Percentiles rank a stretch among this genome's conserved stretches.
Evolutionary conservation across 164 flowering plant species (phyloP).

Genomic region (Brasenia schreberi): DNA sequence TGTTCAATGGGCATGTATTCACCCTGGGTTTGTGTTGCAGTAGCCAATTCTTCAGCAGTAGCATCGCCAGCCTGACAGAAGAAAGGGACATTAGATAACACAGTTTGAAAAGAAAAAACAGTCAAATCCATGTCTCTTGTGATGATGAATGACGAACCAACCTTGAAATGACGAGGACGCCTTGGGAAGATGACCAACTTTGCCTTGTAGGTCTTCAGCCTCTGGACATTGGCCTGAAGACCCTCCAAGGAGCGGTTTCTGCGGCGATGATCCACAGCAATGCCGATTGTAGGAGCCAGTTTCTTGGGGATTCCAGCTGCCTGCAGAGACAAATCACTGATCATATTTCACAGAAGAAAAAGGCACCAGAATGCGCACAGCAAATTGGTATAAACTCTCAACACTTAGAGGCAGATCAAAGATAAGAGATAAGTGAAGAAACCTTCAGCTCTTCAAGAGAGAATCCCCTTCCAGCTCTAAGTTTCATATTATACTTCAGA

Average conservation of each 20-base stretch:
- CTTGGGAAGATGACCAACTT: conserved; percentile 82
- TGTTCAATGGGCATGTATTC: conserved; percentile 28
- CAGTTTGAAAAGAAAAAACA: too few relatives aligned
- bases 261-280: conserved; percentile 68
- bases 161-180: conserved; percentile 56
- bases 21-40: conserved; percentile 35
- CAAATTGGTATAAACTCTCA: too few relatives aligned
- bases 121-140: background rate
- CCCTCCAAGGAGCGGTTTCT: conserved; percentile 64
- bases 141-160: conserved; percentile 4
- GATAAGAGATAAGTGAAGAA: background rate
- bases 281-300: conserved; percentile 68
- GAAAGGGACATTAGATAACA: background rate
- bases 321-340: conserved; percentile 11
- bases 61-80: conserved; percentile 30
- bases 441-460: conserved; percentile 55
- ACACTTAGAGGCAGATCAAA: background rate
- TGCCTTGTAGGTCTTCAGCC: conserved; percentile 81
- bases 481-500: conserved; percentile 51
- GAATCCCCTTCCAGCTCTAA: conserved; percentile 52
- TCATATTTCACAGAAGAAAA: background rate
- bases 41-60: conserved; percentile 29
- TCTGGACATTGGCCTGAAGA: conserved; percentile 61
- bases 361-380: background rate
- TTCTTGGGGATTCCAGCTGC: conserved; percentile 75